phyloP scores from a whole-genome alignment of 2,329 filamentous ascomycete genomes.

The Aschersonia sp. region DNA sequence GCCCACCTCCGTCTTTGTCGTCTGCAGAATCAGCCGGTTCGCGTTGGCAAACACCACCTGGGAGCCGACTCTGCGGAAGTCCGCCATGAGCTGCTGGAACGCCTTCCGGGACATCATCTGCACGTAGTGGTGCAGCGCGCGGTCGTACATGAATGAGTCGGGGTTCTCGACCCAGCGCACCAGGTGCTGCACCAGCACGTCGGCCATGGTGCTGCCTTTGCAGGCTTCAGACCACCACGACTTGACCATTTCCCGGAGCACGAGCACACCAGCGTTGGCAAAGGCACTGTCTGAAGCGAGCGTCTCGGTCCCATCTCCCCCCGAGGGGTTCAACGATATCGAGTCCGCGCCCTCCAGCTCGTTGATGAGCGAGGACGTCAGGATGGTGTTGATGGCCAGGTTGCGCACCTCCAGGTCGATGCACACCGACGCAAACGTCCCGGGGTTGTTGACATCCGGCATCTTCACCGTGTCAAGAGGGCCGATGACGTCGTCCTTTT shows the following conservation, averaged over 20 bases:
- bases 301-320: constrained; percentile 26
- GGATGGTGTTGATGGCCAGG: constrained; percentile 90
- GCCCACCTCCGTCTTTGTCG: constrained; percentile 88
- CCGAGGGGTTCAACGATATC: constrained; percentile 57
- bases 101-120: constrained; percentile 98
- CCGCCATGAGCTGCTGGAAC: constrained; percentile 89
- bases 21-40: constrained; percentile 82
- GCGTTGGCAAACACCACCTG: constrained; percentile 91
- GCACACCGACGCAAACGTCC: constrained; percentile 89
- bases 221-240: constrained; percentile 96
- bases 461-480: constrained; percentile 78
- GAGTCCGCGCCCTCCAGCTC: constrained; percentile 85
- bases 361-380: constrained; percentile 92
- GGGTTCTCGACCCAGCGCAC: constrained; percentile 95
- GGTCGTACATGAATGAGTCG: constrained; percentile 88
- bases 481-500: constrained; percentile 77
- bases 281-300: constrained; percentile 83
- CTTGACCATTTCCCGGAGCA: constrained; percentile 96
- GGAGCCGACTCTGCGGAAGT: constrained; percentile 88
- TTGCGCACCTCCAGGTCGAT: constrained; percentile 92
- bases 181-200: constrained; percentile 92
- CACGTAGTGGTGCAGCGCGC: constrained; percentile 88
- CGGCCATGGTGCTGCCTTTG: constrained; percentile 81
- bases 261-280: constrained; percentile 76
- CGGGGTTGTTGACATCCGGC: constrained; percentile 85